Evolutionary conservation across 192 early-diverging fungal genomes (phyloP).

Genomic region (Coemansia sp.): DNA sequence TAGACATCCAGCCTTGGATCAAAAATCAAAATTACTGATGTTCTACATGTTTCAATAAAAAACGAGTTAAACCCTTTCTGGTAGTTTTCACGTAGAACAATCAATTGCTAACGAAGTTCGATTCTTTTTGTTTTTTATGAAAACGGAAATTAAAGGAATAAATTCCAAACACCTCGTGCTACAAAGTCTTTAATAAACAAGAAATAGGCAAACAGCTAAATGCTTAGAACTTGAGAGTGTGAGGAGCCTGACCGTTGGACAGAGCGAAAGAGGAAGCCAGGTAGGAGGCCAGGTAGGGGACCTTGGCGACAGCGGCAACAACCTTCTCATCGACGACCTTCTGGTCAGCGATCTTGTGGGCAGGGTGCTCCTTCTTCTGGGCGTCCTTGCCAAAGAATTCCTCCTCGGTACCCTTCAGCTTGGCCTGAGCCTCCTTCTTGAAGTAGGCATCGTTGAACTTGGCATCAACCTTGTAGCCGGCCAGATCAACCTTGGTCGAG

Average conservation of each 20-base stretch:
- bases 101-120: not conserved
- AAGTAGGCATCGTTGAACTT: conserved; percentile 96
- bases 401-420: conserved; percentile 79
- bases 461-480: conserved; percentile 62
- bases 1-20: too few relatives aligned
- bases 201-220: conserved; percentile 16
- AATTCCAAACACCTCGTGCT: conserved; percentile 9
- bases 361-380: conserved; percentile 77
- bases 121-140: conserved; percentile 4
- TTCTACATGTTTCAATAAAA: too few relatives aligned
- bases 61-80: not conserved
- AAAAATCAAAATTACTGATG: too few relatives aligned
- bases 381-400: conserved; percentile 82
- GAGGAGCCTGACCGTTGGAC: conserved; percentile 95
- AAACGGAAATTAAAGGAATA: not conserved
- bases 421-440: conserved; percentile 72
- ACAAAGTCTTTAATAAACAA: conserved; percentile 32
- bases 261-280: conserved; percentile 86
- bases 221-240: conserved; percentile 94
- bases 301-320: conserved; percentile 77
- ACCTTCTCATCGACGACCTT: conserved; percentile 86
- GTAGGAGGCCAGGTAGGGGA: conserved; percentile 86
- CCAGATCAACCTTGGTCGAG: conserved; percentile 96
- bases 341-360: conserved; percentile 83
- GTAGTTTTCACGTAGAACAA: not conserved